These are phyloP conservation scores for Myriosclerotinia curreyana DNA, from an alignment of 2,329 filamentous ascomycete genomes.

Conservation along the genomic window DNA sequence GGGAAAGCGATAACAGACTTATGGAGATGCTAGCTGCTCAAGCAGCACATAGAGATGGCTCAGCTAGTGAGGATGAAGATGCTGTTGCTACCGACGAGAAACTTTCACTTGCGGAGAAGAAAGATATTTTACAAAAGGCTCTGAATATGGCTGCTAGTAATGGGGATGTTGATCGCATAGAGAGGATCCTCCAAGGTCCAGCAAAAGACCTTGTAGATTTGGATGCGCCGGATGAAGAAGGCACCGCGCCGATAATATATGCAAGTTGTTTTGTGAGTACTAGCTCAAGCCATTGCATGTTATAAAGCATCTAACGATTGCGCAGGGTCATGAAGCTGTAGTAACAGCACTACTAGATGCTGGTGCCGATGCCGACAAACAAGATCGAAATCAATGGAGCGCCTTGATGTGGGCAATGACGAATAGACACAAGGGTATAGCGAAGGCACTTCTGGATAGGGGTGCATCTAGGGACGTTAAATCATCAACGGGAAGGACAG, in stretches of 20 bases:
- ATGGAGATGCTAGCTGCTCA: slow-evolving; percentile 97
- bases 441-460: slow-evolving; percentile 86
- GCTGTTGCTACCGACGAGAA: slow-evolving; percentile 72
- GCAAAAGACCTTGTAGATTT: slow-evolving; percentile 77
- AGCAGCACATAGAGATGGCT: slow-evolving; percentile 75
- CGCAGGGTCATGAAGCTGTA: slow-evolving; percentile 80
- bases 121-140: slow-evolving; percentile 75
- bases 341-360: slow-evolving; percentile 80
- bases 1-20: slow-evolving; percentile 80
- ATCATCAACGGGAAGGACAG: slow-evolving; percentile 88
- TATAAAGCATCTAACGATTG: slow-evolving; percentile 24
- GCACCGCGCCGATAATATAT: slow-evolving; percentile 94
- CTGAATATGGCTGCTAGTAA: slow-evolving; percentile 96
- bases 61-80: slow-evolving; percentile 74
- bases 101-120: slow-evolving; percentile 74
- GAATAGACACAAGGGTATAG: slow-evolving; percentile 93
- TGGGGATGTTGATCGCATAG: slow-evolving; percentile 80
- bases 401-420: slow-evolving; percentile 99
- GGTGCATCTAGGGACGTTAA: slow-evolving; percentile 95
- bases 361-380: slow-evolving; percentile 84
- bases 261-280: slow-evolving; percentile 87
- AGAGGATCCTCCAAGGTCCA: slow-evolving; percentile 69
- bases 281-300: background rate
- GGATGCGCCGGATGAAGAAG: slow-evolving; percentile 87
- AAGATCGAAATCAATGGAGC: slow-evolving; percentile 96